phyloP scores from a whole-genome alignment of 1,284 basidiomycete genomes.

The Exobasidium cylindrosporum region DNA sequence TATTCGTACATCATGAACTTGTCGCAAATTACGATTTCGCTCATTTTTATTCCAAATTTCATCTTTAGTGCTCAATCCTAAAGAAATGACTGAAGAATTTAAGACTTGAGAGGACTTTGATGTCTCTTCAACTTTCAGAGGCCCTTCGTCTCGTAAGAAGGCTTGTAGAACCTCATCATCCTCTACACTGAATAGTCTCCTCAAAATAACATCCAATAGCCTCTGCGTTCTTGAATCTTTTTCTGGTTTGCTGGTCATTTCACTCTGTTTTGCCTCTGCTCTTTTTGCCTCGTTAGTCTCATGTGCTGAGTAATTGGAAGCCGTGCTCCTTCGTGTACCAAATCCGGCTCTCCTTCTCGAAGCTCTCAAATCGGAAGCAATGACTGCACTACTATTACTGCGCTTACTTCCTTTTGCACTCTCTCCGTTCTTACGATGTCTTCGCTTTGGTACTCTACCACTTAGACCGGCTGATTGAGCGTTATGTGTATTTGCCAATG shows the following conservation, averaged over 20 bases:
- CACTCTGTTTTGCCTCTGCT: not conserved
- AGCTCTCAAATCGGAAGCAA: not conserved
- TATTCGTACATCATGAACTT: not conserved
- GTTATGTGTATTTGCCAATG: not conserved
- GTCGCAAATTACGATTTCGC: not conserved
- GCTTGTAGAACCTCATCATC: constrained; percentile 9
- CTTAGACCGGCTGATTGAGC: constrained; percentile 5
- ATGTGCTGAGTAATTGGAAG: not conserved
- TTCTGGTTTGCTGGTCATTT: not conserved
- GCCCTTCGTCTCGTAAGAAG: constrained; percentile 10
- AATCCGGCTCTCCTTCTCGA: not conserved
- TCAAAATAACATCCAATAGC: not conserved
- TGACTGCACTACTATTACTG: constrained; percentile 10
- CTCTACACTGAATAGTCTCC: constrained; percentile 4
- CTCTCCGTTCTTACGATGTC: constrained; percentile 7
- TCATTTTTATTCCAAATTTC: not conserved
- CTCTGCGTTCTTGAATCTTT: not conserved
- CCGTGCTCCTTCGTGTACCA: not conserved
- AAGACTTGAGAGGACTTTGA: not conserved
- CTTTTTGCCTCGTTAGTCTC: not conserved
- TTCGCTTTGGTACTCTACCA: not conserved
- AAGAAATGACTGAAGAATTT: not conserved
- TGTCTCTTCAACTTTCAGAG: not conserved
- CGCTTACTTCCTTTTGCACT: constrained; percentile 12
- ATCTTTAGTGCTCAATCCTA: not conserved